Evolutionary conservation across 2,329 filamentous ascomycete genomes (phyloP).

Genomic region (Didymella pinodella): DNA sequence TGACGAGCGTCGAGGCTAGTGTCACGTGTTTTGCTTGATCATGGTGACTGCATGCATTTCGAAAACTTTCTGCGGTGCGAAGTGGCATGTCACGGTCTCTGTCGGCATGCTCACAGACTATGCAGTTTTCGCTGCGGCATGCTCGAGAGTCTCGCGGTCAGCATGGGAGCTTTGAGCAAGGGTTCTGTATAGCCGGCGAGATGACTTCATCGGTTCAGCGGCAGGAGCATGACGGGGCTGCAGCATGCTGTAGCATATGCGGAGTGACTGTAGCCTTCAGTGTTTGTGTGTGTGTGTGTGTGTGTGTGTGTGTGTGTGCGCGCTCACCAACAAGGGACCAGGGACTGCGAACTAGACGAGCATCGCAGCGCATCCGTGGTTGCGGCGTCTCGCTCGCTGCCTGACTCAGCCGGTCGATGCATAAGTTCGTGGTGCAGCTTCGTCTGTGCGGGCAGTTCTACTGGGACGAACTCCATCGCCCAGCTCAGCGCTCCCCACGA

Average conservation of each 20-base stretch:
- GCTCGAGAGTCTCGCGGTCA: neutral
- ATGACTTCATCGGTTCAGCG: constrained; percentile 18
- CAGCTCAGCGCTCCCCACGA: neutral
- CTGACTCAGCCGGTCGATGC: constrained; percentile 4
- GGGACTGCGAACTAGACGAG: neutral
- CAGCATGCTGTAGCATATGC: neutral
- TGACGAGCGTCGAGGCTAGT: neutral
- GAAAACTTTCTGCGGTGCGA: neutral
- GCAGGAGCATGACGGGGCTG: neutral
- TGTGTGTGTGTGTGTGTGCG: too few relatives aligned
- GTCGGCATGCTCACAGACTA: neutral
- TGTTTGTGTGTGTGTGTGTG: neutral
- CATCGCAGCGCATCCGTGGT: neutral
- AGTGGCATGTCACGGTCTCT: neutral
- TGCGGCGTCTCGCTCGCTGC: neutral
- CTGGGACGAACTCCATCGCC: neutral
- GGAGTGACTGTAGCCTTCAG: neutral
- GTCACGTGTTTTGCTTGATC: constrained; percentile 11
- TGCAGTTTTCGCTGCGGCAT: neutral
- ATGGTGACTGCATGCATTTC: neutral
- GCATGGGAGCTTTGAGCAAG: constrained; percentile 17
- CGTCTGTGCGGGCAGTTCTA: neutral
- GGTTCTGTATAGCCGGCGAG: constrained; percentile 15
- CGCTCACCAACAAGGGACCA: too few relatives aligned
- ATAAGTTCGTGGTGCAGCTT: neutral